Evolutionary conservation across 345 rosid species (phyloP).

Genomic region (Eucalyptus albens): DNA sequence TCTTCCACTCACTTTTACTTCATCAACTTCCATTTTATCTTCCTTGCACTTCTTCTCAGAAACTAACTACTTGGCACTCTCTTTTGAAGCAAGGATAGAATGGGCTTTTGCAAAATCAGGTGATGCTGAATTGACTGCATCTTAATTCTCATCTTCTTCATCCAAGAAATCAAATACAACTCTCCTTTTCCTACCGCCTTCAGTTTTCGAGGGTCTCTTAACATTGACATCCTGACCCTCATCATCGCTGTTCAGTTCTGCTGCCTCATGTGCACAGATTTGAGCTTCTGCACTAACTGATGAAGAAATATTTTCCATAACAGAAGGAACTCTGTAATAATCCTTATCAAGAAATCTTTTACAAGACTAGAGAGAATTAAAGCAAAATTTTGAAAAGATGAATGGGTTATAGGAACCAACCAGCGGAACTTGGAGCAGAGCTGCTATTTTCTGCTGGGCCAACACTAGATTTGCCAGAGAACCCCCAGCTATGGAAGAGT

Average conservation of each 20-base stretch:
- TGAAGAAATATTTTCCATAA: not conserved
- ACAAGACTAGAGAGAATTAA: too few species aligned
- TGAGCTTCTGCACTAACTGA: constrained; percentile 43
- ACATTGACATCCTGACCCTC: constrained; percentile 34
- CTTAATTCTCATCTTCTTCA: constrained; percentile 76
- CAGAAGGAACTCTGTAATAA: not conserved
- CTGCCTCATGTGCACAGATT: constrained; percentile 22
- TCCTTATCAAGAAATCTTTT: not conserved
- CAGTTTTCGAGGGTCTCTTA: constrained; percentile 28
- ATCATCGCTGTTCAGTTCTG: constrained; percentile 34
- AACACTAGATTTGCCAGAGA: too few species aligned
- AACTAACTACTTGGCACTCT: constrained; percentile 5
- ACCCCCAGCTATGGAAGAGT: too few species aligned
- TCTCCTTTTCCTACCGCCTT: constrained; percentile 50
- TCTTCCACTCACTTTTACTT: constrained; percentile 16
- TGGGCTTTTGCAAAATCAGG: constrained; percentile 35
- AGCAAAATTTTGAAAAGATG: too few species aligned
- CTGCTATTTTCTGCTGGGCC: too few species aligned
- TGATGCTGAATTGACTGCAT: constrained; percentile 54
- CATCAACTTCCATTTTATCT: constrained; percentile 12
- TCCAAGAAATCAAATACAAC: constrained; percentile 67
- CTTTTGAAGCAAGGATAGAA: constrained; percentile 4
- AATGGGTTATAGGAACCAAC: too few species aligned
- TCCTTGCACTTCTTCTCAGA: constrained; percentile 9
- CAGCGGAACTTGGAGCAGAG: too few species aligned